Evolutionary conservation across 139 green algal species (phyloP).

Genomic region (Chara braunii): DNA sequence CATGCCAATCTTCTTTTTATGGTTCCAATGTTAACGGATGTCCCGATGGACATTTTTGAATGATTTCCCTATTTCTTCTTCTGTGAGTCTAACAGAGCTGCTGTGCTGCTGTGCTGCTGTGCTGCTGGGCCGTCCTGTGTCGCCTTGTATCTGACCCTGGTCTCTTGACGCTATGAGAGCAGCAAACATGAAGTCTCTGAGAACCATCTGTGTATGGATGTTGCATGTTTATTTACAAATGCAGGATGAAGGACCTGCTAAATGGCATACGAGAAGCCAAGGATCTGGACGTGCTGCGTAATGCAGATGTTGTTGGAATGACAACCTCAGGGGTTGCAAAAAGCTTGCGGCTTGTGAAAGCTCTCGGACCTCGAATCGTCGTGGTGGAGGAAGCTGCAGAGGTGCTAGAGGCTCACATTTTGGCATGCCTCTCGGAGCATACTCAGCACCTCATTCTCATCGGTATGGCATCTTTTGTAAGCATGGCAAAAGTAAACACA

Average conservation of each 20-base stretch:
- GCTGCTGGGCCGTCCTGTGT: too few species aligned
- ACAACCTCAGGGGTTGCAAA: conserved; percentile 51
- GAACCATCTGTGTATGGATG: too few species aligned
- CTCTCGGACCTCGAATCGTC: conserved; percentile 45
- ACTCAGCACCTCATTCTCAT: conserved; percentile 73
- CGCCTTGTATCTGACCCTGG: too few species aligned
- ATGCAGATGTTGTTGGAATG: conserved; percentile 56
- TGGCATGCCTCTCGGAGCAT: conserved; percentile 48
- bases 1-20: too few species aligned
- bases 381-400: conserved; percentile 73
- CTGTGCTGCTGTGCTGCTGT: too few species aligned
- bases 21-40: too few species aligned
- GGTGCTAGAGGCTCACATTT: conserved; percentile 65
- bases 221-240: too few species aligned
- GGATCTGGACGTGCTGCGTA: conserved; percentile 38
- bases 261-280: conserved; percentile 1
- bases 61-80: too few species aligned
- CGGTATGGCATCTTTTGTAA: conserved; percentile 23
- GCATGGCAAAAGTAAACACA: neutral
- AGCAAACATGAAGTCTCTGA: too few species aligned
- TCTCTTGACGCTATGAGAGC: too few species aligned
- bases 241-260: conserved; percentile 31
- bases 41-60: too few species aligned
- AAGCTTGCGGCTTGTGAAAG: conserved; percentile 1
- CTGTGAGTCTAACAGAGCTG: too few species aligned